Conservation (phyloP, 1,284 basidiomycete genomes). For the Tylopilus sp. region DNA sequence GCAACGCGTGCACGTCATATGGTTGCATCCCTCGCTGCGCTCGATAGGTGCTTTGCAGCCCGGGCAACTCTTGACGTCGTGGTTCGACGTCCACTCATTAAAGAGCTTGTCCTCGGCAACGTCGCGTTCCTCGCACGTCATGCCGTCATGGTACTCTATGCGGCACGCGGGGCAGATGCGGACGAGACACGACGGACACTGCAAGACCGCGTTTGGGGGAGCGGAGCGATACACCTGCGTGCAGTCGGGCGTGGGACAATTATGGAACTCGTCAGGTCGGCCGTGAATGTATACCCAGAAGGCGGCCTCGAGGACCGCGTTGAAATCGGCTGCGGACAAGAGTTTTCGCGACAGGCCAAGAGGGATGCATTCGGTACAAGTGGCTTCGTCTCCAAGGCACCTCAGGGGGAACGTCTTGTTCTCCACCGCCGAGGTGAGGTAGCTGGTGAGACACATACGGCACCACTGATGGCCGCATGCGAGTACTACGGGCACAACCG, state of each 20-base stretch:
- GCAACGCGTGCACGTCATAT: conserved; percentile 68
- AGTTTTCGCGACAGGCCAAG: conserved; percentile 47
- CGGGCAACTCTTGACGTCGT: conserved; percentile 69
- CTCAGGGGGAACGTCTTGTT: conserved; percentile 61
- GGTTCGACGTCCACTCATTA: conserved; percentile 52
- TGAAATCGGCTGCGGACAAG: conserved; percentile 49
- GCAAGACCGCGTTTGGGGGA: conserved; percentile 48
- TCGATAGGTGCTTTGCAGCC: conserved; percentile 65
- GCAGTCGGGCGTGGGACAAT: conserved; percentile 74
- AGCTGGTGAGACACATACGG: conserved; percentile 52
- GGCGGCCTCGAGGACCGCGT: conserved; percentile 51
- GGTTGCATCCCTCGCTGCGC: conserved; percentile 68
- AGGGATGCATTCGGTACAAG: conserved; percentile 52
- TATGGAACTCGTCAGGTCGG: conserved; percentile 56
- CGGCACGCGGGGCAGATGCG: conserved; percentile 67
- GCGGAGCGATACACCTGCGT: conserved; percentile 60
- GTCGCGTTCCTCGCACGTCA: conserved; percentile 53
- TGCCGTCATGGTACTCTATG: conserved; percentile 61
- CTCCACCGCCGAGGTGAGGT: conserved; percentile 53
- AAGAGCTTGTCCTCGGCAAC: conserved; percentile 53
- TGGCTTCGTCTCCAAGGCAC: conserved; percentile 59
- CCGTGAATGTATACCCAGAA: conserved; percentile 55
- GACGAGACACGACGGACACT: conserved; percentile 67
- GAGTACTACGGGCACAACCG: conserved; percentile 48
- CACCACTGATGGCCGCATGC: conserved; percentile 66